A percentile compares a stretch with the other conserved stretches of the same genome.
phyloP scores from a whole-genome alignment of 768 basidiomycete genomes.

The Mycena capillaripes region DNA sequence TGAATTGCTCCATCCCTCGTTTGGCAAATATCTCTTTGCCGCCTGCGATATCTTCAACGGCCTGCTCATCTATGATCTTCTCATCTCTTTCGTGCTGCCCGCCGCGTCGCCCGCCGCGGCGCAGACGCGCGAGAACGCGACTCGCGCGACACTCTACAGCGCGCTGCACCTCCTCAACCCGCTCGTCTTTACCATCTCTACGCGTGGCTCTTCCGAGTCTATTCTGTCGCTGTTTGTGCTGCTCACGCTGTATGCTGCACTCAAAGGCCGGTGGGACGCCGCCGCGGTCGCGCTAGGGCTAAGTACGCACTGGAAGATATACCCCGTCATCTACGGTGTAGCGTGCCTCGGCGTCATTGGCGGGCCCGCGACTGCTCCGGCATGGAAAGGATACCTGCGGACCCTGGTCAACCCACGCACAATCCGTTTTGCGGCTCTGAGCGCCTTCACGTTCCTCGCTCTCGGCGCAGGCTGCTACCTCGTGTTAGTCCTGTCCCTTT shows the following conservation, averaged over 20 bases:
- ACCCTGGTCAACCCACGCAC: slow-evolving; percentile 64
- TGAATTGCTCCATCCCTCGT: slow-evolving; percentile 82
- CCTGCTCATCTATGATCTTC: slow-evolving; percentile 74
- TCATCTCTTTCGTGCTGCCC: slow-evolving; percentile 65
- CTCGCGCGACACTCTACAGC: slow-evolving; percentile 68
- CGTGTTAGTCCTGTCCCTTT: slow-evolving; percentile 67
- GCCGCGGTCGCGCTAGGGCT: slow-evolving; percentile 85
- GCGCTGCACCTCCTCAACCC: slow-evolving; percentile 92
- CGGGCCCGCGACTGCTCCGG: slow-evolving; percentile 30
- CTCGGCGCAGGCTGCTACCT: slow-evolving; percentile 79
- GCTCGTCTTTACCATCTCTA: slow-evolving; percentile 95
- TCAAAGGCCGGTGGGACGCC: slow-evolving; percentile 69
- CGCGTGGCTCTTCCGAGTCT: slow-evolving; percentile 95
- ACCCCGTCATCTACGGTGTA: slow-evolving; percentile 93
- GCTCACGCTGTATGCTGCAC: slow-evolving; percentile 71
- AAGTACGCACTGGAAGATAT: slow-evolving; percentile 97
- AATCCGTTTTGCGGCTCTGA: slow-evolving; percentile 77
- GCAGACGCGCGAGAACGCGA: slow-evolving; percentile 29
- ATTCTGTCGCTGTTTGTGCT: slow-evolving; percentile 87
- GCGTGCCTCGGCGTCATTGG: slow-evolving; percentile 74
- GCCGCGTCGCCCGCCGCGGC: slow-evolving; percentile 10
- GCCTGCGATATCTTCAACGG: slow-evolving; percentile 87
- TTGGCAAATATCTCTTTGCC: slow-evolving; percentile 94
- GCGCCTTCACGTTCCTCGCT: slow-evolving; percentile 74
- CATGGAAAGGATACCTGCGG: slow-evolving; percentile 49